Evolutionary conservation across 768 basidiomycete species (phyloP), one percentile per base, ranked within the genome.

Genomic region (Russula compacta): DNA sequence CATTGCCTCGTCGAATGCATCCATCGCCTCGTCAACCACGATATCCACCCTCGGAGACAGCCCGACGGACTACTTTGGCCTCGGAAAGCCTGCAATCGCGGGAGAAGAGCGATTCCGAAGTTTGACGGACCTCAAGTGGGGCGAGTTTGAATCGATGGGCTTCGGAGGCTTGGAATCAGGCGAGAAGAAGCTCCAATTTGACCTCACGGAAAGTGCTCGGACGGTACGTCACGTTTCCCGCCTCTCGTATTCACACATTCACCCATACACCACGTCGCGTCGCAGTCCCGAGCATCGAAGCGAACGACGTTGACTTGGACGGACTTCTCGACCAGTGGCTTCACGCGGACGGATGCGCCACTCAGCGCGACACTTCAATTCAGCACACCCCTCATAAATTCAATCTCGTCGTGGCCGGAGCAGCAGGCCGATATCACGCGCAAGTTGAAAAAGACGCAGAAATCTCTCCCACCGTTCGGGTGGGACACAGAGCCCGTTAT

Each of bases 401-500:
- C 76, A 0, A 86, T 93, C 56, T 79, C 80, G 1, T 69, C 84
- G 0, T 92, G 89, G 90, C 89, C 91, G 0, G 71, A 79, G 4
- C 83, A 92, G 43, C 84, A 80, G 33, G 85, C 82, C 0, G 92
- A 85, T 66, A 76, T 95, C 7, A 79, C 78, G 21, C 84, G 81
- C 67, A 90, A 92, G 71, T 73, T 98, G 42, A 89, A 89, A 72
- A 95, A 95, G 74, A 79, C 84, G 4, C 87, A 92, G 68, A 89
- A 87, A 70, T 66, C 81, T 1, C 77, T 95, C 24, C 92, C 92
- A 1, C 75, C 86, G 1, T 99, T 99, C 69, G 87, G 91, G 0
- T 95, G 93, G 89, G 92, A 97, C 69, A 95, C 91, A 0, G 86
- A 86, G 44, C 89, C 93, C 0, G 83, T 90, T 19, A 74, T 85